A percentile compares a stretch with the other conserved stretches of the same genome.
phyloP scores from a whole-genome alignment of 2,329 filamentous ascomycete species.

The Truncatella angustata region DNA sequence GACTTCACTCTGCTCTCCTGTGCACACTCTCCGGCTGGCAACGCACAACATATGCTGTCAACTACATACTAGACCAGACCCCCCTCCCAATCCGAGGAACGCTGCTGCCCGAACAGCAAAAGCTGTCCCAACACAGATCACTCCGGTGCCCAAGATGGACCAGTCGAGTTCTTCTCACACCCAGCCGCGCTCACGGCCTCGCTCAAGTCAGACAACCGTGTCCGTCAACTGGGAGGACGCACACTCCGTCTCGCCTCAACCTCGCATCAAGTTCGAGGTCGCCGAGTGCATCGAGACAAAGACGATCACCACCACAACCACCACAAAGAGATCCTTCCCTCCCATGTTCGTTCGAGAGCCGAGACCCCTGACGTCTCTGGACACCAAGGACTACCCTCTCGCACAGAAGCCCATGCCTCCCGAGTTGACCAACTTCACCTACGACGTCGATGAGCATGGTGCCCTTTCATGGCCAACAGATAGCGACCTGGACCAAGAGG shows the following conservation, averaged over 20 bases:
- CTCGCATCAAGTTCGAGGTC: slow-evolving; percentile 53
- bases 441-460: slow-evolving; percentile 64
- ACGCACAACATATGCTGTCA: background rate
- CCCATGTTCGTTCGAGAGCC: slow-evolving; percentile 78
- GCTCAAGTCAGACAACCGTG: slow-evolving; percentile 40
- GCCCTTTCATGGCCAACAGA: slow-evolving; percentile 35
- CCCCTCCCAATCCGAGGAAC: background rate
- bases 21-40: background rate
- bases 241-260: slow-evolving; percentile 34
- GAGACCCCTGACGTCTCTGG: slow-evolving; percentile 67
- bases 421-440: slow-evolving; percentile 73
- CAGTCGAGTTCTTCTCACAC: slow-evolving; percentile 15
- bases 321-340: slow-evolving; percentile 80
- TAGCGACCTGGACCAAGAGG: slow-evolving; percentile 21
- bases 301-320: slow-evolving; percentile 86
- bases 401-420: slow-evolving; percentile 79
- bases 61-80: background rate
- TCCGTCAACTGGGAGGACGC: slow-evolving; percentile 47
- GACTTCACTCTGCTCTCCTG: background rate
- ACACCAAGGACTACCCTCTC: slow-evolving; percentile 87
- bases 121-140: too few species aligned
- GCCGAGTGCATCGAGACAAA: slow-evolving; percentile 67
- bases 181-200: slow-evolving; percentile 29
- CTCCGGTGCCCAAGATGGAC: slow-evolving; percentile 6
- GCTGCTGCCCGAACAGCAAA: slow-evolving; percentile 2